Evolutionary conservation across 1,139 yeast species (phyloP).

Genomic region (Yamadazyma oceani): DNA sequence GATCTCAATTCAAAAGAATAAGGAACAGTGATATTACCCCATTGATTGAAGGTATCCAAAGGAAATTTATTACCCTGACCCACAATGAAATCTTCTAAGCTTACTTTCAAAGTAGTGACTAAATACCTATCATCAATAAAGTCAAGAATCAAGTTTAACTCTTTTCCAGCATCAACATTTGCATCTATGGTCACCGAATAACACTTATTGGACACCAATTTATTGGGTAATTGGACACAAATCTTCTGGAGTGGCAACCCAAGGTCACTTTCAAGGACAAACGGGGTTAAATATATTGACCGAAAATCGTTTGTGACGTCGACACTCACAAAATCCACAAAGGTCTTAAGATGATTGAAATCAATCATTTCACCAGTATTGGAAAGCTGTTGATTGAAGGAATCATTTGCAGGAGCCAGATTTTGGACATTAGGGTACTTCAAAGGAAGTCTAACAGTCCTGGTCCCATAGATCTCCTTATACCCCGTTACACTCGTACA

Average conservation of each 20-base stretch:
- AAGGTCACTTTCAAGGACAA: constrained; percentile 12
- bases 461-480: constrained; percentile 22
- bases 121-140: constrained; percentile 30
- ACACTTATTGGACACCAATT: constrained; percentile 27
- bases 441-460: constrained; percentile 31
- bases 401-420: constrained; percentile 20
- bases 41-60: constrained; percentile 36
- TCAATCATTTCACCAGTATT: constrained; percentile 26
- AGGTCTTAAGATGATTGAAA: constrained; percentile 17
- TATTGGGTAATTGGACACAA: constrained; percentile 33
- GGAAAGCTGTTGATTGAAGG: constrained; percentile 23
- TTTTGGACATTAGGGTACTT: constrained; percentile 22
- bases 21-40: constrained; percentile 71
- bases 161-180: constrained; percentile 10
- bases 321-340: constrained; percentile 26
- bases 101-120: constrained; percentile 33
- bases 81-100: constrained; percentile 30
- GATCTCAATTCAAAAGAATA: constrained; percentile 70
- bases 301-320: constrained; percentile 31
- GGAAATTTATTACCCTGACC: constrained; percentile 20
- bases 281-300: constrained; percentile 33
- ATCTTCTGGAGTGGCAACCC: constrained; percentile 28
- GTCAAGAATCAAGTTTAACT: constrained; percentile 24
- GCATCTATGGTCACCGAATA: constrained; percentile 19
- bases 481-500: constrained; percentile 27